phyloP scores from a whole-genome alignment of 2,329 filamentous ascomycete species.

The Akanthomyces uredinophilus region DNA sequence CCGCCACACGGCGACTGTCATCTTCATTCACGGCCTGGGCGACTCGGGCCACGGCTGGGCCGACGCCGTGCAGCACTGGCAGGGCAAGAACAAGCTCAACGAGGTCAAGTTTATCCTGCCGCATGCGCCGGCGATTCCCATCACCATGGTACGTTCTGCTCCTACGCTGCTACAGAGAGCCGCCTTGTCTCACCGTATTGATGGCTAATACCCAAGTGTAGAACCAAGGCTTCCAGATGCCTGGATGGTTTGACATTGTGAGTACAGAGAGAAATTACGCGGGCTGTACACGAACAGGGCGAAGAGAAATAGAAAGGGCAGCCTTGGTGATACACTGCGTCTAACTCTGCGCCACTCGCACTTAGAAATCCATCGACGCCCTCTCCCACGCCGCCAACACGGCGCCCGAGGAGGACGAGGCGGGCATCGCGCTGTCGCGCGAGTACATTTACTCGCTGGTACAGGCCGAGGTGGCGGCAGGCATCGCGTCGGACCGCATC shows the following conservation, averaged over 20 bases:
- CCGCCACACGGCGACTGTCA: slow-evolving; percentile 88
- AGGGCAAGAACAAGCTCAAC: slow-evolving; percentile 70
- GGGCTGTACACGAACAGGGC: neutral
- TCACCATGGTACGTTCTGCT: slow-evolving; percentile 51
- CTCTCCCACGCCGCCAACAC: slow-evolving; percentile 26
- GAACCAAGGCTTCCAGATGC: slow-evolving; percentile 76
- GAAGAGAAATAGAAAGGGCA: neutral
- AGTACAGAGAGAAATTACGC: slow-evolving; percentile 15
- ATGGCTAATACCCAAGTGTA: no score
- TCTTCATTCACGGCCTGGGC: slow-evolving; percentile 88
- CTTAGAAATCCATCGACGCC: slow-evolving; percentile 31
- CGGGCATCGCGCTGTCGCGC: slow-evolving; percentile 67
- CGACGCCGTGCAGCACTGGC: slow-evolving; percentile 81
- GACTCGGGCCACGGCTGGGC: slow-evolving; percentile 78
- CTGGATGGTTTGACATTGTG: slow-evolving; percentile 83
- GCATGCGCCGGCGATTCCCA: slow-evolving; percentile 79
- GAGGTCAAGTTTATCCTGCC: slow-evolving; percentile 94
- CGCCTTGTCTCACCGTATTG: no score
- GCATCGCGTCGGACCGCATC: slow-evolving; percentile 75
- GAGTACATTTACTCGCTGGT: slow-evolving; percentile 74
- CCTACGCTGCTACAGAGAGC: no score
- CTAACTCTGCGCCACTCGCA: neutral
- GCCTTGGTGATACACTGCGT: no score
- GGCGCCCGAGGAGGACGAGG: slow-evolving; percentile 53
- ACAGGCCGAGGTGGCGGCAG: slow-evolving; percentile 69